Evolutionary conservation across 331 rosid genomes (phyloP).

Genomic region (Quercus lobata): DNA sequence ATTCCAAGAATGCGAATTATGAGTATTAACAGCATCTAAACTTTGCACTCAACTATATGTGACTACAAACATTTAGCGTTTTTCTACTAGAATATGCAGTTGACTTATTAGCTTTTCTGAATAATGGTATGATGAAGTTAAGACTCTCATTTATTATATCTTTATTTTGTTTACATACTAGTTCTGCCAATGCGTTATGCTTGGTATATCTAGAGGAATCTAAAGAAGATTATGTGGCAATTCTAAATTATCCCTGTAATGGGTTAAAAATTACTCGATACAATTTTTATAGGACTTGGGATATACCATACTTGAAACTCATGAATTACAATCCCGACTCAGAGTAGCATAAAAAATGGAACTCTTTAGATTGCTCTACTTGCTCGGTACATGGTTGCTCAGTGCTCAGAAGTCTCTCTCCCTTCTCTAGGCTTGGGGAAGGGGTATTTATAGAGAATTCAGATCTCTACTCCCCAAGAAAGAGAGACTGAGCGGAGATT

Average conservation of each 20-base stretch:
- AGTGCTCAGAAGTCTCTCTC: too few species aligned
- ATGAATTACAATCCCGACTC: too few species aligned
- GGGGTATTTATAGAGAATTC: too few species aligned
- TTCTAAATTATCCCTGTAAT: not conserved
- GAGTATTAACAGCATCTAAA: not conserved
- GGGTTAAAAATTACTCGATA: too few species aligned
- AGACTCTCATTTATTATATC: not conserved
- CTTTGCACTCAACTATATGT: not conserved
- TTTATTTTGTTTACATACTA: not conserved
- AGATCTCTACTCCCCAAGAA: too few species aligned
- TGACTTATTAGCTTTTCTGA: not conserved
- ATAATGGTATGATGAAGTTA: not conserved
- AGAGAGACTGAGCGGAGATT: too few species aligned
- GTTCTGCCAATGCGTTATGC: not conserved
- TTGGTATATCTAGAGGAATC: not conserved
- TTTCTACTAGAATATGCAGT: not conserved
- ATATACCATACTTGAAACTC: too few species aligned
- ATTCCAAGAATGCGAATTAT: not conserved
- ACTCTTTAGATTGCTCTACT: too few species aligned
- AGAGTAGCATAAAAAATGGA: too few species aligned
- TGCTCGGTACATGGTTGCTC: too few species aligned
- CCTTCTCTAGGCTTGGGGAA: too few species aligned
- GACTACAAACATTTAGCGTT: not conserved
- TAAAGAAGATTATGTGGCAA: not conserved
- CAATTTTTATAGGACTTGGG: too few species aligned